phyloP scores from a whole-genome alignment of 2,329 filamentous ascomycete genomes.

The Lasiodiplodia gonubiensis region DNA sequence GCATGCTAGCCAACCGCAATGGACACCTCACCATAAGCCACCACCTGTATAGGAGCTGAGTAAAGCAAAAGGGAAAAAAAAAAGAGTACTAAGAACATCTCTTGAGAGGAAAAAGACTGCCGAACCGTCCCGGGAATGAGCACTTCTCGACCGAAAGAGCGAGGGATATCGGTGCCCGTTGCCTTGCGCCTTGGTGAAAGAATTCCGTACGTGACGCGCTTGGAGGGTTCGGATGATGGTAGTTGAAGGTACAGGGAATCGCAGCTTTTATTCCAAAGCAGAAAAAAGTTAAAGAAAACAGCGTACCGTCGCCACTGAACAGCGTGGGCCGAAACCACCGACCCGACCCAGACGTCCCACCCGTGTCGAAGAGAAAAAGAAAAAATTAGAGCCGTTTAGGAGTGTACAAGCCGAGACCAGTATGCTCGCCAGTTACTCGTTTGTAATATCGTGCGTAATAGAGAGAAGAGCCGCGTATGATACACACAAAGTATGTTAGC shows the following conservation, averaged over 20 bases:
- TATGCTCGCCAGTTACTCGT: slow-evolving; percentile 28
- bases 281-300: slow-evolving; percentile 23
- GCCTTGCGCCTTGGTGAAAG: slow-evolving; percentile 26
- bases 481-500: slow-evolving; percentile 28
- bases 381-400: slow-evolving; percentile 30
- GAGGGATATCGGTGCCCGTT: slow-evolving; percentile 28
- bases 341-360: slow-evolving; percentile 28
- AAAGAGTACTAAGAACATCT: slow-evolving; percentile 22
- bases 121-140: slow-evolving; percentile 27
- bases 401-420: slow-evolving; percentile 29
- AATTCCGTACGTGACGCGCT: slow-evolving; percentile 23
- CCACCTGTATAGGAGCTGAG: slow-evolving; percentile 27
- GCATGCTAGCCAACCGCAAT: slow-evolving; percentile 27
- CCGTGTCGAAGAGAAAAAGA: slow-evolving; percentile 25
- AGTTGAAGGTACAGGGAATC: slow-evolving; percentile 28
- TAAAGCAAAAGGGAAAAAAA: slow-evolving; percentile 26
- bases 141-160: slow-evolving; percentile 27
- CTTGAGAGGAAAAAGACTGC: slow-evolving; percentile 27
- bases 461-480: slow-evolving; percentile 16
- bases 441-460: slow-evolving; percentile 30
- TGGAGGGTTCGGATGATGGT: slow-evolving; percentile 28
- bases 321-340: slow-evolving; percentile 26
- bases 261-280: slow-evolving; percentile 30
- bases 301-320: slow-evolving; percentile 26
- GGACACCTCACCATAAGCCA: slow-evolving; percentile 28